Evolutionary conservation across 2,329 filamentous ascomycete genomes (phyloP), one percentile per base, ranked within the genome.

Genomic region (Stenocarpella maydis): DNA sequence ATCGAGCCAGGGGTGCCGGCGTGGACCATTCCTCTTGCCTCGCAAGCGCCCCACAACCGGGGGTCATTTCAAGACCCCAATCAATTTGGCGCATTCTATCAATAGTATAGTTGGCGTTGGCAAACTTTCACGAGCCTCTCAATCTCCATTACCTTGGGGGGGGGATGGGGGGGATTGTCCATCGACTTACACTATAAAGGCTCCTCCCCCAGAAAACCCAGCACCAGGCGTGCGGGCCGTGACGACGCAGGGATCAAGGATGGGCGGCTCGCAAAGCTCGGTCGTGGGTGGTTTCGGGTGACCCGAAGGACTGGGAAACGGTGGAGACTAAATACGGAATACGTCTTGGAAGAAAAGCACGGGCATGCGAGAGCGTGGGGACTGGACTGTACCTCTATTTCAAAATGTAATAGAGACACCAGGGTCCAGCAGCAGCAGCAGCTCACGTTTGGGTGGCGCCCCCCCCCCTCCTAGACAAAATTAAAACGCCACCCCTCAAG

Each of bases 241-340:
- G 19, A 17, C 2, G 2, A 17, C n/a, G n/a, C 28, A 58, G 65
- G 65, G 31, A 67, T 50, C 39, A 39, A 41, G 65, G 26, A 31
- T 47, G 26, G 26, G 28, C 43, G 66, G 55, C 24, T 55, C 55
- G 54, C 43, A 26, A 19, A 37, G 43, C 43, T 47, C 12, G n/a
- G 49, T 37, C 58, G 58, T 63, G 58, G 58, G 21, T 21, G 58
- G 58, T 63, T 63, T 31, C 39, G n/a, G 26, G 24, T 45, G 43
- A 49, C 58, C 58, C 58, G 58, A 63, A 43, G 43, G 43, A 49
- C 58, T 49, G 58, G 58, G 43, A 49, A n/a, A 49, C 58, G 28
- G 58, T 9, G 28, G 28, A 37, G 41, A 19, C 28, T 34, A 34
- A 34, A n/a, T n/a, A n/a, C n/a, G n/a, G n/a, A 34, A 34, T 12